Percentiles rank a stretch among this genome's conserved stretches.
phyloP scores from a whole-genome alignment of 2,329 filamentous ascomycete species.

The Thermothelomyces thermophilus region DNA sequence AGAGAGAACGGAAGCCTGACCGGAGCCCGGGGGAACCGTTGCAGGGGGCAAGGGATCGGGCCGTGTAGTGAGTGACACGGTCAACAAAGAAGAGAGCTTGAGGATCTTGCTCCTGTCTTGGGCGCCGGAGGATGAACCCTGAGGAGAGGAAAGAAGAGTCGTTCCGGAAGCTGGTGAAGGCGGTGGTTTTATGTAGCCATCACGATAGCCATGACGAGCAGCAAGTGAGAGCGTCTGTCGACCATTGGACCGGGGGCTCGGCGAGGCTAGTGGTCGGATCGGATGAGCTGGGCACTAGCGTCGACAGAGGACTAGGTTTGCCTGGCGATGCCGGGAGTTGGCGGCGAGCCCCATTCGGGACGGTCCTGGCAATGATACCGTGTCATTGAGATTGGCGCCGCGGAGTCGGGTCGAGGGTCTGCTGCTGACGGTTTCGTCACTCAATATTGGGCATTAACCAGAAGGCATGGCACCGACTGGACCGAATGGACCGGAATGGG shows the following conservation, averaged over 20 bases:
- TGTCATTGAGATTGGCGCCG: neutral
- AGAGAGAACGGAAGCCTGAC: constrained; percentile 7
- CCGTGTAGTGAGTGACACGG: too few species aligned
- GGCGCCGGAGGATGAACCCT: constrained; percentile 6
- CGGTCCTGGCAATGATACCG: neutral
- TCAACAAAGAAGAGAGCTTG: constrained; percentile 1
- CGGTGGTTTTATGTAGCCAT: constrained; percentile 10
- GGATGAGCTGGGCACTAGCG: neutral
- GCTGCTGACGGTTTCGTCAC: too few species aligned
- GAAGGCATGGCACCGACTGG: too few species aligned
- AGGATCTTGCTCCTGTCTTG: constrained; percentile 5
- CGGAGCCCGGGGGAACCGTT: neutral
- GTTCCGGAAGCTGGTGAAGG: neutral
- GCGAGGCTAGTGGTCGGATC: neutral
- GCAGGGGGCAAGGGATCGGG: constrained; percentile 5
- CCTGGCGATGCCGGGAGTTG: neutral
- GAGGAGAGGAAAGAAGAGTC: constrained; percentile 4
- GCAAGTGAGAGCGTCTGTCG: neutral
- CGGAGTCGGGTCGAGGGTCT: neutral
- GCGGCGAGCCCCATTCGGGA: neutral
- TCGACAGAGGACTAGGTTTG: neutral
- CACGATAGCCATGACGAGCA: too few species aligned
- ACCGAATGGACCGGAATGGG: too few species aligned
- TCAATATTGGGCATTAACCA: too few species aligned
- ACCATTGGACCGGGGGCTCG: constrained; percentile 5